Percentiles rank a stretch among this genome's conserved stretches.
phyloP scores from a whole-genome alignment of 768 basidiomycete genomes.

The Flagelloscypha sp. region DNA sequence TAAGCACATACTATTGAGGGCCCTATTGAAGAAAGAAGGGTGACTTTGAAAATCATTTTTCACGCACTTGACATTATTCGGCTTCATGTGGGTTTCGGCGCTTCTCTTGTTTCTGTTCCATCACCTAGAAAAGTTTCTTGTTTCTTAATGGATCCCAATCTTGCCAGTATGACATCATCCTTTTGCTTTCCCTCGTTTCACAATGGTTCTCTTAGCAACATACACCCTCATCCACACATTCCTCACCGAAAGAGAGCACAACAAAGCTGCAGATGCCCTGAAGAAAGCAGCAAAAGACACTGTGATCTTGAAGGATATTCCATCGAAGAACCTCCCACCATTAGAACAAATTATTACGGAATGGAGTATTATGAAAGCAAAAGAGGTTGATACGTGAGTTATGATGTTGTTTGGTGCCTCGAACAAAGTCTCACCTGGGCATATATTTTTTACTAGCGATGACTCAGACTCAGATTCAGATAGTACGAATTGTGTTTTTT shows the following conservation, averaged over 20 bases:
- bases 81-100: too few species aligned
- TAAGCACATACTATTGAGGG: too few species aligned
- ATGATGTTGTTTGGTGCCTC: constrained; percentile 17
- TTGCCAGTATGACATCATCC: constrained; percentile 4
- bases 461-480: constrained; percentile 27
- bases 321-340: constrained; percentile 37
- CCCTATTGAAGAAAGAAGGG: too few species aligned
- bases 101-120: too few species aligned
- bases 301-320: constrained; percentile 51
- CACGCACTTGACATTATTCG: too few species aligned
- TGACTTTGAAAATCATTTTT: too few species aligned
- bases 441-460: constrained; percentile 6
- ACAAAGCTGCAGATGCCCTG: constrained; percentile 63
- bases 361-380: constrained; percentile 42
- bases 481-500: constrained; percentile 5
- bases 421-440: constrained; percentile 6
- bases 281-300: constrained; percentile 64
- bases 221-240: constrained; percentile 75
- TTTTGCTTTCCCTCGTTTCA: neutral
- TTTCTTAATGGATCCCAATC: too few species aligned
- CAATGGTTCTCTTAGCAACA: constrained; percentile 37
- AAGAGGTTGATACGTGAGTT: constrained; percentile 13
- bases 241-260: constrained; percentile 54
- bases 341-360: constrained; percentile 58
- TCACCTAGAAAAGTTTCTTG: too few species aligned